Conservation (phyloP, 2,329 filamentous ascomycete genomes). For the Hypoxylon sp. region DNA sequence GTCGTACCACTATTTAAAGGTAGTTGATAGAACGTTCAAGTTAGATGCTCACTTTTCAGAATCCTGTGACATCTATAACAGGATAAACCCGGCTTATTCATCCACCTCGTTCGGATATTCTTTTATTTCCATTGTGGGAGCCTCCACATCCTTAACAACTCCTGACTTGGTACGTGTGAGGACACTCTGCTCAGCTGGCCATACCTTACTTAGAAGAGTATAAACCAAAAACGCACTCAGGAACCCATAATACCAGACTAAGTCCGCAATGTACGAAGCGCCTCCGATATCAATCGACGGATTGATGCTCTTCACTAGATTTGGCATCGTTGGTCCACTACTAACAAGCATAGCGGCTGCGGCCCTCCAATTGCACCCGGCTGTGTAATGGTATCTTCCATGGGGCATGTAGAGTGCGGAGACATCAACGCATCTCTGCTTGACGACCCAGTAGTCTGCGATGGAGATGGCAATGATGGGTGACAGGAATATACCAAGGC, state of each 20-base stretch:
- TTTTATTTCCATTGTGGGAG: background rate
- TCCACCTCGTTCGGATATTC: conserved; percentile 1
- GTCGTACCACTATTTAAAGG: background rate
- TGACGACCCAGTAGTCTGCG: conserved; percentile 41
- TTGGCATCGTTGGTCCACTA: conserved; percentile 16
- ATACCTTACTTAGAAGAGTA: conserved; percentile 3
- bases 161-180: background rate
- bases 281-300: conserved; percentile 18
- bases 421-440: conserved; percentile 21
- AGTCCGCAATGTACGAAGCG: conserved; percentile 13
- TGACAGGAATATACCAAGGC: conserved; percentile 32
- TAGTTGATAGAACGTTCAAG: background rate
- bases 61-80: background rate
- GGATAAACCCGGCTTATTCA: background rate
- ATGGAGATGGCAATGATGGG: conserved; percentile 37
- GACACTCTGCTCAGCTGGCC: conserved; percentile 16
- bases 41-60: background rate
- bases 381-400: conserved; percentile 23
- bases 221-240: conserved; percentile 4
- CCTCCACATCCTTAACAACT: background rate
- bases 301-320: conserved; percentile 14
- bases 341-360: conserved; percentile 17
- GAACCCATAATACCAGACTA: conserved; percentile 20
- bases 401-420: conserved; percentile 29
- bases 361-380: conserved; percentile 26